phyloP scores from a whole-genome alignment of 148 eudicot species.

The Amaranthus hypochondriacus region DNA sequence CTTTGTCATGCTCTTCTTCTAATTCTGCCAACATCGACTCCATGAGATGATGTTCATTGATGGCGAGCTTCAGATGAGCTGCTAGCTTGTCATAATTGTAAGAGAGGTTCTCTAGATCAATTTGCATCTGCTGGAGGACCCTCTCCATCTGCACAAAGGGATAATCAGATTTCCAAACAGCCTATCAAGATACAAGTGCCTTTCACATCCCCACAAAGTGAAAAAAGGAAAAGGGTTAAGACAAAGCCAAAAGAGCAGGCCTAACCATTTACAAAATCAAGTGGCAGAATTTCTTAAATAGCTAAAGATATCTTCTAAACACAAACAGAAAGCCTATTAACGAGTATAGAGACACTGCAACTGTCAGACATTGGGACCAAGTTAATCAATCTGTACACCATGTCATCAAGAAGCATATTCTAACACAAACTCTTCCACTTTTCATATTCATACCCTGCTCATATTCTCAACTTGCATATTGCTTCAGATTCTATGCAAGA shows the following conservation, averaged over 20 bases:
- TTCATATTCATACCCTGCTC: no score
- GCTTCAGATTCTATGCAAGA: no score
- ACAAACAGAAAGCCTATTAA: no score
- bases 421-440: no score
- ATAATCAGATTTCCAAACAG: constrained; percentile 1
- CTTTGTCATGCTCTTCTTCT: constrained; percentile 79
- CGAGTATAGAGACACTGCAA: no score
- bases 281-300: not conserved
- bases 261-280: not conserved
- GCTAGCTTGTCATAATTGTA: constrained; percentile 56
- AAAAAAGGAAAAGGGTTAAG: not conserved
- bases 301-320: no score
- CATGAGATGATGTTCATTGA: constrained; percentile 49
- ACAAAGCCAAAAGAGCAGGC: not conserved
- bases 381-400: no score
- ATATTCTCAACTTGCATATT: no score
- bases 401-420: no score
- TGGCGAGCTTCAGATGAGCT: constrained; percentile 36
- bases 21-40: constrained; percentile 60
- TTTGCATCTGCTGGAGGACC: constrained; percentile 51
- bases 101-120: constrained; percentile 46
- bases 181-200: not conserved
- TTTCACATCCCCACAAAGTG: not conserved
- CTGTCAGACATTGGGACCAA: no score
- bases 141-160: constrained; percentile 49